Base-by-base conservation (phyloP, 257 asterid species). In the Leonotis leonurus region DNA sequence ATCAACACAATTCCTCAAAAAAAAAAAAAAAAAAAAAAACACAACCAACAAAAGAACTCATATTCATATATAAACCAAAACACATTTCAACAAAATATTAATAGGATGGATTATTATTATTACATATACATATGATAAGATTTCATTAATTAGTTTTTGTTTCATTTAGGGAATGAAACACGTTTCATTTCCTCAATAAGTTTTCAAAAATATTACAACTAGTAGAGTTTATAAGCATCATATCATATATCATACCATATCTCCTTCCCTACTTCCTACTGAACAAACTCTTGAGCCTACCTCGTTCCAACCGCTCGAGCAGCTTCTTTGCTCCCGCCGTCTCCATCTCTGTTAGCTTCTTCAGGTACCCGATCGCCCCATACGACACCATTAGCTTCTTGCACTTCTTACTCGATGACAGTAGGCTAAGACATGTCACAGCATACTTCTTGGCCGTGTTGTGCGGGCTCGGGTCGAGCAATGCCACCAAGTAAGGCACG, bases 321-420 rank as follows among this genome's bases (percentile, higher is more conserved):
- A 92, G 77, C 72, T 78, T 89, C 78, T 77, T 86, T 0, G 95
- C 92, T 0, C 84, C 94, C 0, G 88, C 84, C 1, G 81, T 60
- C 4, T 85, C 95, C 91, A 84, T 81, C 49, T 87, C 94, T 0
- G 40, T 71, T 4, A 87, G 85, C 73, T 90, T 90, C 81, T 87
- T 87, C 7, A 90, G 77, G 53, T 90, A 90, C 3, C 97, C 97
- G 22, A 87, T 85, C 0, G 91, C 99, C 63, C 99, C 97, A 10
- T 89, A 86, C 4, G 96, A 83, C 46, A 85, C 70, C 99, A 92
- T 89, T 71, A 89, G 74, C 81, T 78, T 89, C 86, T 78, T 89
- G 29, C 96, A 86, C 24, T 81, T 89, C 40, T 77, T 72, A 81
- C 97, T 89, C 70, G 96, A 70, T 33, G 94, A 83, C 33, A 92